phyloP scores from a whole-genome alignment of 2,329 filamentous ascomycete species.

The Fusarium nodosum region DNA sequence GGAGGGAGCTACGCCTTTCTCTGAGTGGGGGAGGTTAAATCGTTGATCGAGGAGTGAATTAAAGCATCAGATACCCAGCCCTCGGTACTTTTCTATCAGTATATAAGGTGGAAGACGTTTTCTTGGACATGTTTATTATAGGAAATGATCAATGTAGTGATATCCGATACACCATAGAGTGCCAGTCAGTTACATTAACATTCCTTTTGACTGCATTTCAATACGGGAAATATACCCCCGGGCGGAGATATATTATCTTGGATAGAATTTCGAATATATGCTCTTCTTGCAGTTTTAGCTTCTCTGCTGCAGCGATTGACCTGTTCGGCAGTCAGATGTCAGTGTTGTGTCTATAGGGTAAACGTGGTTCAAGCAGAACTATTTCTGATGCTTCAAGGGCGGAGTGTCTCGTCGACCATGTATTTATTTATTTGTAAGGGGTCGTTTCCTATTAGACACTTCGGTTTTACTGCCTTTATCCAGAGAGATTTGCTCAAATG shows the following conservation, averaged over 20 bases:
- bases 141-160: background rate
- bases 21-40: conserved; percentile 16
- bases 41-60: background rate
- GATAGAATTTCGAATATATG: background rate
- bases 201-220: background rate
- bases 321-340: background rate
- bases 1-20: conserved; percentile 47
- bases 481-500: background rate
- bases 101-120: background rate
- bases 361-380: no score
- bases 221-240: background rate
- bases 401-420: background rate
- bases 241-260: background rate
- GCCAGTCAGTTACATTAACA: background rate
- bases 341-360: background rate
- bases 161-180: background rate
- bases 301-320: background rate
- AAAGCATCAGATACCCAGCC: conserved; percentile 33
- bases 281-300: background rate
- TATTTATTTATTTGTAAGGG: background rate
- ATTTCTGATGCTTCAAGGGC: background rate
- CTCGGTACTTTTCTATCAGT: background rate
- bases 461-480: background rate
- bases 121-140: conserved; percentile 1
- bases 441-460: background rate